A percentile compares a stretch with the other conserved stretches of the same genome.
Evolutionary conservation across 345 rosid species (phyloP).

Genomic region (Bruguiera parviflora): DNA sequence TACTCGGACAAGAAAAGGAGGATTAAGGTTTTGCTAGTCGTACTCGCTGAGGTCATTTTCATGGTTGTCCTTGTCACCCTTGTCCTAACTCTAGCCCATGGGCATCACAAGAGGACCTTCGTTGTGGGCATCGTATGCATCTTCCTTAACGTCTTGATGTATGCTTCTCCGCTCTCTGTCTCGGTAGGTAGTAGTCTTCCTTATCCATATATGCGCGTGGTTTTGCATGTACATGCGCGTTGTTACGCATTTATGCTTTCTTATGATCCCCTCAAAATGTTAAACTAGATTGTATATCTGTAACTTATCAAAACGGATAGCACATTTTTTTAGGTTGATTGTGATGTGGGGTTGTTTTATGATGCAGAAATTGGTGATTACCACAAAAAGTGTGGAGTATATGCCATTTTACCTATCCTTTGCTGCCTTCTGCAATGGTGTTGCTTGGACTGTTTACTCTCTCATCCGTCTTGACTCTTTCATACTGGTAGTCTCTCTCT

Average conservation of each 20-base stretch:
- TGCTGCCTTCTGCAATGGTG: slow-evolving; percentile 61
- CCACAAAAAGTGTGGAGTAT: slow-evolving; percentile 79
- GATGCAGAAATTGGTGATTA: slow-evolving; percentile 72
- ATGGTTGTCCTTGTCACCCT: slow-evolving; percentile 27
- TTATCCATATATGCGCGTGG: background rate
- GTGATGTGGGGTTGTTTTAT: background rate
- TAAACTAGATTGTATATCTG: too few relatives aligned
- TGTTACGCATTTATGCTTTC: background rate
- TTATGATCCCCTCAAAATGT: too few relatives aligned
- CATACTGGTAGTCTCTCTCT: slow-evolving; percentile 44
- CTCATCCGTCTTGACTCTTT: slow-evolving; percentile 65
- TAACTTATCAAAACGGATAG: background rate
- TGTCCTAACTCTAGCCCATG: slow-evolving; percentile 46
- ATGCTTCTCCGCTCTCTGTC: slow-evolving; percentile 75
- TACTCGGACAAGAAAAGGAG: slow-evolving; percentile 41
- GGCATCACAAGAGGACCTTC: slow-evolving; percentile 37
- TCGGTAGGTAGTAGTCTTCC: slow-evolving; percentile 45
- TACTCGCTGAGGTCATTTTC: slow-evolving; percentile 39
- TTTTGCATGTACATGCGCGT: background rate
- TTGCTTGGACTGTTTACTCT: slow-evolving; percentile 69
- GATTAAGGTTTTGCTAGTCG: slow-evolving; percentile 23
- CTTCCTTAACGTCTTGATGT: slow-evolving; percentile 69
- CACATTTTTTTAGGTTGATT: background rate
- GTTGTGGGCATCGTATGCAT: slow-evolving; percentile 61
- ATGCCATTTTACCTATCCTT: slow-evolving; percentile 83